A percentile compares a stretch with the other conserved stretches of the same genome.
phyloP scores from a whole-genome alignment of 164 flowering plant species.

The Magnolia kwangsiensis region DNA sequence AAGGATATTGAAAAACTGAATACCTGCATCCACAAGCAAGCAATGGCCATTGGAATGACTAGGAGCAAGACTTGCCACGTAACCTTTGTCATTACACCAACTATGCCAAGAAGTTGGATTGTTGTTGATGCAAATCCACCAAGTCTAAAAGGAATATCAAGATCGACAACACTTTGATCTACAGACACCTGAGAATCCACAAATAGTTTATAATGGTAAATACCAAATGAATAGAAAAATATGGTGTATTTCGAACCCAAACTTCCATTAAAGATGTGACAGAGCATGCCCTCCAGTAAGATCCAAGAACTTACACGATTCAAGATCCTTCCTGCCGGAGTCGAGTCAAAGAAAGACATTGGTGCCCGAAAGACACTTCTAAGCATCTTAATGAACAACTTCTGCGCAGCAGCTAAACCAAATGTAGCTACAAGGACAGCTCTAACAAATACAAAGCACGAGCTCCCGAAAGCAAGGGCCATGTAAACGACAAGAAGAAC shows the following conservation, averaged over 20 bases:
- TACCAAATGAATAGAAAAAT: not conserved
- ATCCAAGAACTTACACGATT: conserved; percentile 74
- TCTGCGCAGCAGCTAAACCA: conserved; percentile 95
- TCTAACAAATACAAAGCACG: conserved; percentile 87
- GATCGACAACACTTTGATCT: conserved; percentile 99
- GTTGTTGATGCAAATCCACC: conserved; percentile 99
- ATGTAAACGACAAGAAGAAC: conserved; percentile 82
- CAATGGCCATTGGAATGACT: conserved; percentile 90
- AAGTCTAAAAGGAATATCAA: conserved; percentile 98
- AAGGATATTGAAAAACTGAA: conserved; percentile 2
- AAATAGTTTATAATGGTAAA: conserved; percentile 11
- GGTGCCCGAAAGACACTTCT: conserved; percentile 80
- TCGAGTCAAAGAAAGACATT: conserved; percentile 97
- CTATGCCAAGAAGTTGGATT: conserved; percentile 92
- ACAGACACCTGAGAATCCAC: conserved; percentile 71
- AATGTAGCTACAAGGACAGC: conserved; percentile 93
- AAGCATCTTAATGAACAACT: conserved; percentile 83
- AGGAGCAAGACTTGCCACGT: conserved; percentile 98
- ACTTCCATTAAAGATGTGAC: conserved; percentile 2
- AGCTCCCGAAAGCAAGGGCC: conserved; percentile 98
- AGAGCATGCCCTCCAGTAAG: conserved; percentile 7
- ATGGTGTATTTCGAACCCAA: not conserved
- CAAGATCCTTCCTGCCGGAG: conserved; percentile 93
- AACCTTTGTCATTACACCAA: conserved; percentile 91
- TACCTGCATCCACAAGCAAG: conserved; percentile 99